Evolutionary conservation across 2,329 filamentous ascomycete species (phyloP).

Genomic region (Penicillium frequentans): DNA sequence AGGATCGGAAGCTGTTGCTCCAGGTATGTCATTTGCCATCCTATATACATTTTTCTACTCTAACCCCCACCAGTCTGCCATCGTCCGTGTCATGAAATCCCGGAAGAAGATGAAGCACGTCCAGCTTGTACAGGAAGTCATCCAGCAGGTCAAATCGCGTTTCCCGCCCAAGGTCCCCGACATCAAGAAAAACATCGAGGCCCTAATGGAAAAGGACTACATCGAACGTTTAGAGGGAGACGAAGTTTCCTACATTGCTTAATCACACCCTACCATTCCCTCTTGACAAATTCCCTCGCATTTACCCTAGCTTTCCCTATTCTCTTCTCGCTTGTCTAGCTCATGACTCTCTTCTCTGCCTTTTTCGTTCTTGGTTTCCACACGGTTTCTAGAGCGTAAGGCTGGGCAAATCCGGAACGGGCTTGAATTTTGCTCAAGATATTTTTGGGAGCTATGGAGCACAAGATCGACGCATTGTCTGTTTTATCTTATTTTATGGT

Average conservation of each 20-base stretch:
- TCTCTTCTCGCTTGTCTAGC: conserved; percentile 4
- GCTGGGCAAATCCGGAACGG: neutral
- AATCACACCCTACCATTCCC: conserved; percentile 32
- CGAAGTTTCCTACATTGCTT: conserved; percentile 91
- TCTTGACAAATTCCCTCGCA: conserved; percentile 5
- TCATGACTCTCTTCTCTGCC: neutral
- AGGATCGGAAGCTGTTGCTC: conserved; percentile 92
- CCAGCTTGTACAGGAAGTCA: conserved; percentile 90
- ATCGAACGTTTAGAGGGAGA: conserved; percentile 93
- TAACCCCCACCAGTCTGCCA: conserved; percentile 69
- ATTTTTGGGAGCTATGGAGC: conserved; percentile 12
- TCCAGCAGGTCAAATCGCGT: conserved; percentile 87
- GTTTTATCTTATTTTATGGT: conserved; percentile 19
- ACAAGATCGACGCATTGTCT: conserved; percentile 15
- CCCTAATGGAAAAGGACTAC: conserved; percentile 97
- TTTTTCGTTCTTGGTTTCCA: neutral
- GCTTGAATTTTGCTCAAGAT: conserved; percentile 8
- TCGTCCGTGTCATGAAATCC: conserved; percentile 99
- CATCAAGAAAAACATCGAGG: conserved; percentile 99
- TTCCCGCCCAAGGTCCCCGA: conserved; percentile 92
- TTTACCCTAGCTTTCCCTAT: conserved; percentile 6
- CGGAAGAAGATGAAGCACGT: conserved; percentile 98
- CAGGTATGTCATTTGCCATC: conserved; percentile 64
- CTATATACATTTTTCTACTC: conserved; percentile 5
- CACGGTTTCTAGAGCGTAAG: neutral